Percentiles rank a stretch among this genome's conserved stretches.
phyloP scores from a whole-genome alignment of 345 rosid species.

The Moringa oleifera region DNA sequence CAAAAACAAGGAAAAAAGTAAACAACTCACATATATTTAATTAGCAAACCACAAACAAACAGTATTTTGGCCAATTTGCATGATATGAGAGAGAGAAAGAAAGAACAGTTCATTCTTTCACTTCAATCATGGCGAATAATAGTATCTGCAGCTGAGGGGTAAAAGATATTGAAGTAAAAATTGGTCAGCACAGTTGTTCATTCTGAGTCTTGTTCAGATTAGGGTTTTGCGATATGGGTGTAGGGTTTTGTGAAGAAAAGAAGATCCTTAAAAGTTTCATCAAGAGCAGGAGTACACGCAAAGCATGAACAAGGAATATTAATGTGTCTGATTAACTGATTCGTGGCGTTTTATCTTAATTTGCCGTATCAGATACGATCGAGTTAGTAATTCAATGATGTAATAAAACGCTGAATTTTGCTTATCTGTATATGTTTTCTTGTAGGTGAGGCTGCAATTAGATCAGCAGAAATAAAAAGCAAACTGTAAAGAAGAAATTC shows the following conservation, averaged over 20 bases:
- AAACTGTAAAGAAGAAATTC: no score
- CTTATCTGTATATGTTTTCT: no score
- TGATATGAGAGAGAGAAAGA: slow-evolving; percentile 30
- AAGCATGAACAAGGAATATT: neutral
- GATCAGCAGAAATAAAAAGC: no score
- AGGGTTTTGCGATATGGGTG: slow-evolving; percentile 32
- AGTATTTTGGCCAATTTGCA: slow-evolving; percentile 16
- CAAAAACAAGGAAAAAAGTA: slow-evolving; percentile 29
- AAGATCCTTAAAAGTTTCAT: neutral
- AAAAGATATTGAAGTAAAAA: slow-evolving; percentile 8
- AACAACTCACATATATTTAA: slow-evolving; percentile 23
- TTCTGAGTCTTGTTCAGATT: slow-evolving; percentile 6
- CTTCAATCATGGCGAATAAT: slow-evolving; percentile 18
- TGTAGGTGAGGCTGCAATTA: no score
- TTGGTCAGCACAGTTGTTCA: neutral
- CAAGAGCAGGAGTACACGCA: neutral
- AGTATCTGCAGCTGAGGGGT: slow-evolving; percentile 2
- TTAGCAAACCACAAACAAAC: slow-evolving; percentile 23
- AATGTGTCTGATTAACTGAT: no score
- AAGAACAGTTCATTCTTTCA: neutral
- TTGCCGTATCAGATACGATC: no score
- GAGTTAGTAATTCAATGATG: no score
- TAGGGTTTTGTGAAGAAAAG: slow-evolving; percentile 29
- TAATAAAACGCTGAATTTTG: no score
- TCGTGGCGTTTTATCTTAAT: no score